Evolutionary conservation across 1,284 basidiomycete genomes (phyloP).

Genomic region (Rhodofomes roseus): DNA sequence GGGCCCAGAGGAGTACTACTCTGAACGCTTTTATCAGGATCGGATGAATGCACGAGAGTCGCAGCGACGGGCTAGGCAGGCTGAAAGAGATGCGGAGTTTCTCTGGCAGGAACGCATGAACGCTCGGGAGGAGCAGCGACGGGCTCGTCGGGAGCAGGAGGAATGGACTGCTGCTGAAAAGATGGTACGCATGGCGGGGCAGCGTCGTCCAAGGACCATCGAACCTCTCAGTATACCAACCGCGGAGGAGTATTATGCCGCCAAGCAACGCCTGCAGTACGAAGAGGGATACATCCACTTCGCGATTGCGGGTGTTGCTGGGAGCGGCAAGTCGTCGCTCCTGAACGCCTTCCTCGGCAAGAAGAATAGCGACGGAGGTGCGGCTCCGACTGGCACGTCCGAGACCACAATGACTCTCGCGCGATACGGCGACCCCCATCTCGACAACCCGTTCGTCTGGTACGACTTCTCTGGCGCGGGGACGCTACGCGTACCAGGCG

Average conservation of each 20-base stretch:
- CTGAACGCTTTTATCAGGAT: no score
- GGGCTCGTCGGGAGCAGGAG: not conserved
- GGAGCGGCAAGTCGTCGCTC: not conserved
- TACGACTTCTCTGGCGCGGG: conserved; percentile 8
- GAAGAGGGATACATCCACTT: not conserved
- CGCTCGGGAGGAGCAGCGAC: not conserved
- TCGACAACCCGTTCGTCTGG: conserved; percentile 1
- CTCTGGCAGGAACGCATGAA: not conserved
- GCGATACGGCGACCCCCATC: conserved; percentile 2
- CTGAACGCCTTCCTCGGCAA: not conserved
- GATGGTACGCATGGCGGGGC: not conserved
- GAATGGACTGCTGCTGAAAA: not conserved
- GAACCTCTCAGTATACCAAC: not conserved
- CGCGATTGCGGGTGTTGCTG: not conserved
- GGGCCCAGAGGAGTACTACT: no score
- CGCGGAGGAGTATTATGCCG: not conserved
- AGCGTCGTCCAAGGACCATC: not conserved
- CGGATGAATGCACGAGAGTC: no score
- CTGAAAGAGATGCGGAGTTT: not conserved
- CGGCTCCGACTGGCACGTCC: not conserved
- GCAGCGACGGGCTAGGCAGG: not conserved
- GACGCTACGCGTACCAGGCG: conserved; percentile 1
- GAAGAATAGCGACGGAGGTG: not conserved
- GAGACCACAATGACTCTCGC: conserved; percentile 3
- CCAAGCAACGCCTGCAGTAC: not conserved